These are phyloP conservation scores for Ceriops decandra DNA, from an alignment of 345 rosid genomes.

Conservation along the genomic window DNA sequence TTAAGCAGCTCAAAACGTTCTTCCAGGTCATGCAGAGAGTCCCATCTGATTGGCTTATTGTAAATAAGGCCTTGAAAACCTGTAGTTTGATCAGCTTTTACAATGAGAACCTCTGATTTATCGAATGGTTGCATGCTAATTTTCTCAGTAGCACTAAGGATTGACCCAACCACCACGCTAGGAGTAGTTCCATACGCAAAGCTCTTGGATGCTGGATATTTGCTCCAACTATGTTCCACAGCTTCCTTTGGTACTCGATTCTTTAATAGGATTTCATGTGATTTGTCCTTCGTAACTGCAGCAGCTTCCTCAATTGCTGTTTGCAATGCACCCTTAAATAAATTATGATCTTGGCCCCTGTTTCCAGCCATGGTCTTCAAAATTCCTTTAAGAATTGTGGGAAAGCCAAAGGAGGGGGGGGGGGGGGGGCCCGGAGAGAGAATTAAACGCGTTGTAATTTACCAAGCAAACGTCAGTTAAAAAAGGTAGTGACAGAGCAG, in stretches of 20 bases:
- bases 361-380: conserved; percentile 35
- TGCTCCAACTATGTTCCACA: conserved; percentile 19
- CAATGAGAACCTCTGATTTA: conserved; percentile 57
- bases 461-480: not conserved
- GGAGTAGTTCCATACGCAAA: conserved; percentile 23
- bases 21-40: conserved; percentile 47
- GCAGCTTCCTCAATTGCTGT: conserved; percentile 19
- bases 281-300: conserved; percentile 33
- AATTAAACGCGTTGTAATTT: not conserved
- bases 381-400: conserved; percentile 41
- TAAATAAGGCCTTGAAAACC: conserved; percentile 80
- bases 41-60: conserved; percentile 77
- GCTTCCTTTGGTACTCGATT: conserved; percentile 28
- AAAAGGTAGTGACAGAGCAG: not conserved
- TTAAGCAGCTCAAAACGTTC: conserved; percentile 52
- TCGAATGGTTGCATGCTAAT: conserved; percentile 53
- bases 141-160: conserved; percentile 67
- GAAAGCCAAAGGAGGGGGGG: not conserved
- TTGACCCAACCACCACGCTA: conserved; percentile 50
- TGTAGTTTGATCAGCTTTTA: conserved; percentile 43
- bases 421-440: not conserved
- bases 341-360: conserved; percentile 27
- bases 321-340: conserved; percentile 24
- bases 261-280: conserved; percentile 50
- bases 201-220: conserved; percentile 21